Base-by-base conservation (phyloP, 2,329 filamentous ascomycete species). In the Colletotrichum musicola region DNA sequence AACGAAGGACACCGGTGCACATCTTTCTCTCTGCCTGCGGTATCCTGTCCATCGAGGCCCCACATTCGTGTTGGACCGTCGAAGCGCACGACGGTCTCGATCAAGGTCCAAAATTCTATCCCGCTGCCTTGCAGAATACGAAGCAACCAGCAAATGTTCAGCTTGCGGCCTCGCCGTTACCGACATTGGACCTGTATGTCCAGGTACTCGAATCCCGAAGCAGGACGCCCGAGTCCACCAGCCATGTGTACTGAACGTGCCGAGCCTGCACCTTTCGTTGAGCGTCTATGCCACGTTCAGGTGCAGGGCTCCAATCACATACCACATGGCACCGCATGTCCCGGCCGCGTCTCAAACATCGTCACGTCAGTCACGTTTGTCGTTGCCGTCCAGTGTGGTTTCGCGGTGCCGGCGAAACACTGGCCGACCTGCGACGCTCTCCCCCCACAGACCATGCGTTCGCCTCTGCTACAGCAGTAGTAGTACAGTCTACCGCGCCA, bases 401-500 rank as follows among this genome's bases (percentile, higher is more conserved):
- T 60, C 56, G 55, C 56, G 56, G 35, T 30, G 30, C 56, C 55
- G 56, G 25, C 56, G 66, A 69, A 65, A 61, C 62, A 60, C 55
- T 46, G 18, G 20, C 62, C 18, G 50, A 49, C 18, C 40, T 60
- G 49, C 20, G 44, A 51, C 56, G 35, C 5, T 30, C 35, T 66
- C 44, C 30, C 27, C 47, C n/a, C 66, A 69, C 66, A 60, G 66
- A 66, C 62, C 66, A 69, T 60, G 50, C 22, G 66, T 69, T 69
- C 66, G 63, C 62, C 62, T 65, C 22, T 54, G n/a, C n/a, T 56
- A 50, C 14, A 25, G 22, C 3, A 25, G 22, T 25, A 25, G 22
- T 25, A 25, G 22, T 25, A 25, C 22, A 25, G 50, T n/a, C n/a
- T n/a, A n/a, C n/a, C n/a, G n/a, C n/a, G n/a, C 38, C 30, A 51